Conservation (phyloP, 108 stramenopile genomes). For the Nitzschia palea region DNA sequence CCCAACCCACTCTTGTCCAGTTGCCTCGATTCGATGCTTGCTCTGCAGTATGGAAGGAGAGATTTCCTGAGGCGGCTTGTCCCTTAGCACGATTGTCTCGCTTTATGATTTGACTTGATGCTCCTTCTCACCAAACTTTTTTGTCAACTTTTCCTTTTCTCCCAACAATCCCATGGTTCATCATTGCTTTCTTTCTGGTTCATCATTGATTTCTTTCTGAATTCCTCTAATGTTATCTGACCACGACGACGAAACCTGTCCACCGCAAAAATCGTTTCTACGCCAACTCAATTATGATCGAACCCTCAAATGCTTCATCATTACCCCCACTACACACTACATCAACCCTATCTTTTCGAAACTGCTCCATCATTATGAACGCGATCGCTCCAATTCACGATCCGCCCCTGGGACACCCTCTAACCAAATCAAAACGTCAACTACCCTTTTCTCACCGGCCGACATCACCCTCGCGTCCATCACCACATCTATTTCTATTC, state of each 20-base stretch:
- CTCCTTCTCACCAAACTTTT: not conserved
- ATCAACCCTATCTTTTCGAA: conserved; percentile 45
- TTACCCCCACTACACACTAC: conserved; percentile 44
- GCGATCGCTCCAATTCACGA: not conserved
- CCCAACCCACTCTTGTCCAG: not conserved
- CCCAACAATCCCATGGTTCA: not conserved
- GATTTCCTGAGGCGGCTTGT: not conserved
- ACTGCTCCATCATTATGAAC: conserved; percentile 1
- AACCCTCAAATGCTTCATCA: conserved; percentile 54
- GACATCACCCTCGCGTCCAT: conserved; percentile 12
- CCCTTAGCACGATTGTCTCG: too few relatives aligned
- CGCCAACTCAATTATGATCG: conserved; percentile 6
- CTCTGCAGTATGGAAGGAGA: not conserved
- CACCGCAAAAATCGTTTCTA: conserved; percentile 31
- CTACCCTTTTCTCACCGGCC: conserved; percentile 11
- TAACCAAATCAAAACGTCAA: not conserved
- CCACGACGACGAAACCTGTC: conserved; percentile 14
- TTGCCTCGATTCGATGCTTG: not conserved
- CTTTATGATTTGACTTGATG: too few relatives aligned
- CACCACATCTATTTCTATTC: not conserved
- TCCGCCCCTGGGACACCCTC: not conserved
- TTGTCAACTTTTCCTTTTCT: not conserved
- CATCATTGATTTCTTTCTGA: not conserved
- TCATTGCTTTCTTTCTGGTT: not conserved
- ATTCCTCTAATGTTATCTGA: conserved; percentile 12